Conservation (phyloP, 768 basidiomycete species). For the Pisolithus microcarpus region DNA sequence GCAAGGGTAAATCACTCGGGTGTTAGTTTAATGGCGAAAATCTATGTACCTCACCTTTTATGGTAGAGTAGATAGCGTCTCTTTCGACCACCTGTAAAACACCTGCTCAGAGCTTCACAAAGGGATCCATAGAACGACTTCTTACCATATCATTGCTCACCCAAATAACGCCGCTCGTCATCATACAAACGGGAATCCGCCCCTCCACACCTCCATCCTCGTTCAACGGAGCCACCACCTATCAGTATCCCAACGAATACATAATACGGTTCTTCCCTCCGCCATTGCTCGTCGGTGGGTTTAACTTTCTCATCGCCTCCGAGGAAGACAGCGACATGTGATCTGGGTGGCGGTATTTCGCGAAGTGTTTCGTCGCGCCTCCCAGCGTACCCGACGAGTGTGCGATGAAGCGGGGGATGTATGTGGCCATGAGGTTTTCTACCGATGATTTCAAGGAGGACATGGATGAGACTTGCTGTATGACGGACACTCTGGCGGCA, state of each 20-base stretch:
- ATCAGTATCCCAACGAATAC: slow-evolving; percentile 14
- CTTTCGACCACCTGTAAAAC: slow-evolving; percentile 8
- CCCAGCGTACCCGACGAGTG: slow-evolving; percentile 15
- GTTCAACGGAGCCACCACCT: slow-evolving; percentile 7
- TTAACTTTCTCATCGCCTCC: slow-evolving; percentile 8
- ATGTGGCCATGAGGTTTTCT: slow-evolving; percentile 16
- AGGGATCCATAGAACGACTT: not conserved
- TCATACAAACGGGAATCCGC: slow-evolving; percentile 11
- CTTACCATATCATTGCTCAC: slow-evolving; percentile 16
- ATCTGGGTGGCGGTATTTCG: slow-evolving; percentile 17
- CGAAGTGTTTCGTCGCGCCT: slow-evolving; percentile 11
- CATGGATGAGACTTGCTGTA: no score
- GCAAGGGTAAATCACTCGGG: not conserved
- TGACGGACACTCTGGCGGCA: no score
- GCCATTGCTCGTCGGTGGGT: slow-evolving; percentile 2
- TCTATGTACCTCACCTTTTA: slow-evolving; percentile 9
- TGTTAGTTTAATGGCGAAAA: no score
- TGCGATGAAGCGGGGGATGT: slow-evolving; percentile 16
- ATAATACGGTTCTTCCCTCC: slow-evolving; percentile 14
- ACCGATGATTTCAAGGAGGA: no score
- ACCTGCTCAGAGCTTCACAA: not conserved
- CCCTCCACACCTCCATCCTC: slow-evolving; percentile 7
- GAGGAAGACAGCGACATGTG: slow-evolving; percentile 12
- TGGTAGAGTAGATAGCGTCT: slow-evolving; percentile 3
- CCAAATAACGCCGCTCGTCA: slow-evolving; percentile 16